phyloP scores from a whole-genome alignment of 305 asterid species.

The Lippia alba region DNA sequence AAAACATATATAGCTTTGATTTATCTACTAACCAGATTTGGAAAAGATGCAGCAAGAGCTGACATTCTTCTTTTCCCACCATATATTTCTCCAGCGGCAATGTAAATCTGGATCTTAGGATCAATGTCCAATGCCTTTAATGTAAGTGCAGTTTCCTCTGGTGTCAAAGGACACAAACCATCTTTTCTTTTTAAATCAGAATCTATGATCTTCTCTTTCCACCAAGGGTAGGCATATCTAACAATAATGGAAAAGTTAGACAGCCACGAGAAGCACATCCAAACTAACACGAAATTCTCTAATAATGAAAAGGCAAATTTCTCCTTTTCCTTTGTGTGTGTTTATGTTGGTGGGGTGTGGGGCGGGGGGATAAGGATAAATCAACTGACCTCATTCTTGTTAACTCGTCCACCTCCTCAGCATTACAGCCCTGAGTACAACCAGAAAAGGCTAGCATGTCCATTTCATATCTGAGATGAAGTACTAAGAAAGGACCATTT shows the following conservation, averaged over 20 bases:
- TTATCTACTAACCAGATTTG: constrained; percentile 48
- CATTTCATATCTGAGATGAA: constrained; percentile 88
- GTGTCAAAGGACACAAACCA: constrained; percentile 62
- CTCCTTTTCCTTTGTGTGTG: too few species aligned
- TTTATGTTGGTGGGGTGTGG: too few species aligned
- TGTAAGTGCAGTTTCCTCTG: constrained; percentile 57
- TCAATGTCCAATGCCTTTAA: constrained; percentile 54
- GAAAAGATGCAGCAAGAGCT: constrained; percentile 51
- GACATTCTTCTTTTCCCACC: constrained; percentile 54
- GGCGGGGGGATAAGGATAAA: background rate
- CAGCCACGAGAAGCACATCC: background rate
- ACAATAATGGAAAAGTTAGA: constrained; percentile 4
- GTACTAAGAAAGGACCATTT: constrained; percentile 81
- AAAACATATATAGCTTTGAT: background rate
- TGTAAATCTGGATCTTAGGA: constrained; percentile 51
- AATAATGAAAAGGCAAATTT: too few species aligned
- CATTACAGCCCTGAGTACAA: constrained; percentile 76
- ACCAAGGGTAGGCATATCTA: constrained; percentile 64
- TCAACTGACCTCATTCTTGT: constrained; percentile 55
- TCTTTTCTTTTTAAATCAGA: constrained; percentile 61
- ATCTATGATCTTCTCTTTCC: constrained; percentile 63
- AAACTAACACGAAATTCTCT: too few species aligned
- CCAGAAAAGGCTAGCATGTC: constrained; percentile 93
- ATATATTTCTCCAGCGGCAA: constrained; percentile 62
- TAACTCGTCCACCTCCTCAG: constrained; percentile 70